Evolutionary conservation across 495 filamentous ascomycete species (phyloP).

Genomic region (Aspergillus leporis): DNA sequence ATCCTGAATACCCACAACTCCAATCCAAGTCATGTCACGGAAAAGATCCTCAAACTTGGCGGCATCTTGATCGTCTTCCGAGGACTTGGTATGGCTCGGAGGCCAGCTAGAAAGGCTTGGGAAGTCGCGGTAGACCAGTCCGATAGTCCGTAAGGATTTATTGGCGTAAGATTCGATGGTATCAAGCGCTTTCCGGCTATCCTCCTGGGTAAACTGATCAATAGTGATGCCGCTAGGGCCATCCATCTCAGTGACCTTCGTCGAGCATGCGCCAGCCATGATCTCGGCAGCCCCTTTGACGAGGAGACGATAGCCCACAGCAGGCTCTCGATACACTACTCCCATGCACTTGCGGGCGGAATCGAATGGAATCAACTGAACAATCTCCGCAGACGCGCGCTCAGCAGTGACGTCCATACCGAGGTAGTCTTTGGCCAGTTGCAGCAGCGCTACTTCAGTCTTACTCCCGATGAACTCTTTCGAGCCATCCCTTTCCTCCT

Average conservation of each 20-base stretch:
- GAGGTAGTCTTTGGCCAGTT: slow-evolving; percentile 59
- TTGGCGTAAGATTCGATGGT: slow-evolving; percentile 58
- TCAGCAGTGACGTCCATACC: slow-evolving; percentile 64
- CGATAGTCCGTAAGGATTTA: slow-evolving; percentile 63
- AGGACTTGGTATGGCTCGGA: slow-evolving; percentile 41
- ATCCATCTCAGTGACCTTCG: slow-evolving; percentile 29
- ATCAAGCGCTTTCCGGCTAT: slow-evolving; percentile 31
- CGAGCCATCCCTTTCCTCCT: slow-evolving; percentile 58
- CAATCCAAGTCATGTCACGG: slow-evolving; percentile 60
- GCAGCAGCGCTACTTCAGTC: slow-evolving; percentile 68
- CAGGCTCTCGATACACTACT: slow-evolving; percentile 57
- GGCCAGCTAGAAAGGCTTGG: slow-evolving; percentile 62
- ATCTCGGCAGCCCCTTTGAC: slow-evolving; percentile 74
- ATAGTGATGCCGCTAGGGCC: slow-evolving; percentile 34
- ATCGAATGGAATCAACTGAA: slow-evolving; percentile 68
- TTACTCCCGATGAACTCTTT: slow-evolving; percentile 66
- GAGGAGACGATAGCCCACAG: slow-evolving; percentile 58
- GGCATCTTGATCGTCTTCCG: slow-evolving; percentile 52
- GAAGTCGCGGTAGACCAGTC: slow-evolving; percentile 63
- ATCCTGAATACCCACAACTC: slow-evolving; percentile 67
- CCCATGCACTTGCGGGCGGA: slow-evolving; percentile 71
- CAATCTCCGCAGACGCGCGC: slow-evolving; percentile 57
- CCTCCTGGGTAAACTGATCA: slow-evolving; percentile 33
- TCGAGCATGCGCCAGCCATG: slow-evolving; percentile 54
- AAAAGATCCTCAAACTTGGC: slow-evolving; percentile 59